A percentile compares a stretch with the other conserved stretches of the same genome.
These are phyloP conservation scores for Eremothecium coryli DNA, from an alignment of 1,139 yeast genomes.

Conservation along the genomic window DNA sequence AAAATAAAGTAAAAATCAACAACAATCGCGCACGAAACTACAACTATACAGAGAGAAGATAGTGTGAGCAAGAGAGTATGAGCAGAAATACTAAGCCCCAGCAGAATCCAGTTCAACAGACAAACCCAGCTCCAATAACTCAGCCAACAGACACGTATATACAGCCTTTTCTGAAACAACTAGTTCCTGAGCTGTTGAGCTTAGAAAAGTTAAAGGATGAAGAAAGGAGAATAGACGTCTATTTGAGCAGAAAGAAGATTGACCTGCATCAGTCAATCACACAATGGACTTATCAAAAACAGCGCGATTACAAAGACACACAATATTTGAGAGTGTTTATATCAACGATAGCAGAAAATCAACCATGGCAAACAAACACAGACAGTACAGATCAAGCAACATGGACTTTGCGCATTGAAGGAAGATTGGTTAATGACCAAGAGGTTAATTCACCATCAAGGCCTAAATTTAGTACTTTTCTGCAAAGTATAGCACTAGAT, in stretches of 20 bases:
- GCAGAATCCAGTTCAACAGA: conserved; percentile 14
- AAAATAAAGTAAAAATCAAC: no score
- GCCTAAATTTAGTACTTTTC: conserved; percentile 65
- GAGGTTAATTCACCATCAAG: conserved; percentile 35
- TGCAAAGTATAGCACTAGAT: conserved; percentile 80
- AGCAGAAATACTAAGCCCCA: background rate
- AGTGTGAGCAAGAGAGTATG: no score
- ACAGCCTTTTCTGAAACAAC: conserved; percentile 48
- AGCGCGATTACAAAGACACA: conserved; percentile 9
- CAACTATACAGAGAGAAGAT: no score
- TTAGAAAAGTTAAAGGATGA: conserved; percentile 67
- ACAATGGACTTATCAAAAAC: conserved; percentile 33
- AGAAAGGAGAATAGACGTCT: conserved; percentile 71
- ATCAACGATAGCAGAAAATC: conserved; percentile 75
- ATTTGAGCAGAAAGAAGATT: conserved; percentile 70
- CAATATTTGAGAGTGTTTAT: conserved; percentile 58
- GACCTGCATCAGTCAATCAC: conserved; percentile 68
- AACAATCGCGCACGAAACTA: no score
- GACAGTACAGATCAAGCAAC: conserved; percentile 36
- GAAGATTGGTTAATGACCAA: conserved; percentile 52
- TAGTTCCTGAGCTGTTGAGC: conserved; percentile 65
- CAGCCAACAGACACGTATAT: conserved; percentile 65
- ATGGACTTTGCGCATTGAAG: conserved; percentile 88
- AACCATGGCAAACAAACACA: conserved; percentile 68
- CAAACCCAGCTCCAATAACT: conserved; percentile 22